Base-by-base conservation (phyloP, 2,329 filamentous ascomycete species). In the Nemania sp. region DNA sequence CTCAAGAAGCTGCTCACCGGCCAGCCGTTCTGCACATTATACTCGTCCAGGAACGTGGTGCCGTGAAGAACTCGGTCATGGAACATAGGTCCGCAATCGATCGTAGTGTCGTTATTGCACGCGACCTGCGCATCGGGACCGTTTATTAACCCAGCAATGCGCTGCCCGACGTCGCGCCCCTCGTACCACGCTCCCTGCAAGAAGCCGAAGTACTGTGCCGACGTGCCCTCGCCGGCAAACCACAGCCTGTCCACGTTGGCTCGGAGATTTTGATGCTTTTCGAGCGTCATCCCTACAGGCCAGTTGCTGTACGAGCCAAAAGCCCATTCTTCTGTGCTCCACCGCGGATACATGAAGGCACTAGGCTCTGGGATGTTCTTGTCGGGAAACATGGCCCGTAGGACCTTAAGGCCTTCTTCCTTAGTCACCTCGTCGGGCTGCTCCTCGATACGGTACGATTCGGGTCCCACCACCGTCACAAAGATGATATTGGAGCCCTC, bases 271-370 rank as follows among this genome's bases (percentile, higher is more conserved):
- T 88, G 80, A 60, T 89, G 86, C 72, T 77, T 81, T 63, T 87
- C 80, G 0, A 89, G 72, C 0, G 81, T 84, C 37, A 83, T 82
- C 0, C 81, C 81, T 0, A 78, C 71, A 0, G 86, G 86, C 86
- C 85, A 89, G 66, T 88, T 88, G 31, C 81, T 84, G 69, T 86
- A 89, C 19, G 79, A 84, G 3, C 86, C 86, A 49, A 78, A 82
- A 0, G 75, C 67, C 77, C 76, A 79, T 56, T 66, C 59, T 47
- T 69, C 67, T 12, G 64, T 64, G 23, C 68, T 80, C 83, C 82
- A 86, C 33, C 81, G 75, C 1, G 84, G 84, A 57, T 86, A 87
- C 63, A 76, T 73, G 63, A 88, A 86, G 0, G 74, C 79, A 0
- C 74, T 78, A 0, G 86, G 85, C 17, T 86, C 80, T 0, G 84